phyloP scores from a whole-genome alignment of 331 rosid genomes.

The Malus hybrid region DNA sequence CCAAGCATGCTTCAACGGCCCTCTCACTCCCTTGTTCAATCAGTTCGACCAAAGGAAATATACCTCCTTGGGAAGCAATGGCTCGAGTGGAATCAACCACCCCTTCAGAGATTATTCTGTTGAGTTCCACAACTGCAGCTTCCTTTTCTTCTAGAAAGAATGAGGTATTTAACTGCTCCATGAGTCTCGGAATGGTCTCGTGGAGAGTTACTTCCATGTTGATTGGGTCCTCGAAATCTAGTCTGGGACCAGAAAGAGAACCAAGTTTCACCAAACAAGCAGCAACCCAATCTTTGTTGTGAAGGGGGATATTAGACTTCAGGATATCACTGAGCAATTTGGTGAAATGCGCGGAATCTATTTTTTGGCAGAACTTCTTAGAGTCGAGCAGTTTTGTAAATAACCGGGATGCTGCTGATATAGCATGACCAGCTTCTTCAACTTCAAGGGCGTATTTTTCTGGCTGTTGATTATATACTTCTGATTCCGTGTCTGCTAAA shows the following conservation, averaged over 20 bases:
- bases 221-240: conserved; percentile 32
- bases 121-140: conserved; percentile 63
- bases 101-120: conserved; percentile 75
- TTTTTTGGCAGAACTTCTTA: conserved; percentile 28
- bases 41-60: conserved; percentile 56
- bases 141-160: conserved; percentile 51
- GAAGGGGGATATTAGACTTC: conserved; percentile 55
- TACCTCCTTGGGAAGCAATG: conserved; percentile 54
- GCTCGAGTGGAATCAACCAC: conserved; percentile 54
- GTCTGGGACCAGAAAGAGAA: conserved; percentile 41
- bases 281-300: conserved; percentile 76
- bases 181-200: conserved; percentile 76
- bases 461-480: conserved; percentile 43
- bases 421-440: conserved; percentile 84
- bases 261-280: conserved; percentile 69
- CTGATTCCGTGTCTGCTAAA: conserved; percentile 42
- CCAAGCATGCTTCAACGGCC: conserved; percentile 65
- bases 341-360: conserved; percentile 47
- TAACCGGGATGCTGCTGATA: conserved; percentile 75
- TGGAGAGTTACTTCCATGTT: conserved; percentile 67
- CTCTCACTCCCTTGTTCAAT: conserved; percentile 70
- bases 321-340: conserved; percentile 54
- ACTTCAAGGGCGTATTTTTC: conserved; percentile 53
- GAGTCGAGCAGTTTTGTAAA: conserved; percentile 56
- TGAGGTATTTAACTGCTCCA: conserved; percentile 58